Base-by-base conservation (phyloP, 2,329 filamentous ascomycete species). In the Aspergillus tanneri region DNA sequence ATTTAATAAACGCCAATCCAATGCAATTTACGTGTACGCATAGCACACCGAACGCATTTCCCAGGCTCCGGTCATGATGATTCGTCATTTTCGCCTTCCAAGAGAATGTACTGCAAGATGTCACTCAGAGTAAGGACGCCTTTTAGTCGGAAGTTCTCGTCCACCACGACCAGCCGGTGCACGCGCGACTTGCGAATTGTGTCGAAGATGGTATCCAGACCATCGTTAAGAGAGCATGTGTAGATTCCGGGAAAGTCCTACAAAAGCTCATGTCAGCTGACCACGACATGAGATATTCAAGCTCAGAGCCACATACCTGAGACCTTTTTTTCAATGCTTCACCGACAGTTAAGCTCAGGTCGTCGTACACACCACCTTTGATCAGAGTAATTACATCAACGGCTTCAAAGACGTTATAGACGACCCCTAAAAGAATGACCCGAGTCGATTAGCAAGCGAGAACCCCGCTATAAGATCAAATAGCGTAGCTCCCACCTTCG, bases 311-410 rank as follows among this genome's bases (percentile, higher is more conserved):
- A 69, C 75, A 55, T 72, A 85, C 82, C 43, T 95, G 88, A 10
- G 89, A 83, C 53, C 92, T 83, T 69, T 88, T 95, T 60, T 89
- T 85, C 47, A 97, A 75, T 2, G 92, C 92, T 54, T 96, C 91
- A 35, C 92, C 93, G 4, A 97, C 88, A 5, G 82, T 88, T 16
- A 90, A 82, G 50, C 87, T 85, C 47, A 99, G 77, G 58, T 96
- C 92, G 56, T 97, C 93, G 64, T 97, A 97, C 27, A 84, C 84
- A 16, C 91, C 90, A 18, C 90, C 90, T 71, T 95, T 95, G 72
- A 99, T 95, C 61, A 96, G 85, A 0, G 91, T 87, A 59, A 99
- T 96, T 52, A 99, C 91, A 70, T 99, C 93, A 42, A 99, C 91
- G 2, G 93, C 89, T 73, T 99, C 95, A 63, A 99, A 99, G 9